Evolutionary conservation across 495 filamentous ascomycete genomes (phyloP).

Genomic region (Xylaria curta): DNA sequence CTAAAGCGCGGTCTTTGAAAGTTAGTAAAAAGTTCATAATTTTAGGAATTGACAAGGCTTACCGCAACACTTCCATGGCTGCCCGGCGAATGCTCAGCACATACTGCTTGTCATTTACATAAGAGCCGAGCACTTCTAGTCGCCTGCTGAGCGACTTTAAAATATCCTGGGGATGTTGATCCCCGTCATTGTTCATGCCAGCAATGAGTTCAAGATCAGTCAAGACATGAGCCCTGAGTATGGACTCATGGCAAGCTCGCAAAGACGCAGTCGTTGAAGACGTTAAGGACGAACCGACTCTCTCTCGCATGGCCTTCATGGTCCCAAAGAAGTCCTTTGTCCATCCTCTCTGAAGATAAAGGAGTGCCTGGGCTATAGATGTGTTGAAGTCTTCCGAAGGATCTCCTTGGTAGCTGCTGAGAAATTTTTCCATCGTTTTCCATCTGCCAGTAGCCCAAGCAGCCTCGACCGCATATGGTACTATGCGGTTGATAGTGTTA

Average conservation of each 20-base stretch:
- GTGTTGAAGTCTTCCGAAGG: conserved; percentile 80
- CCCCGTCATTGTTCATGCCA: conserved; percentile 47
- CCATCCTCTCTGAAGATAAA: conserved; percentile 65
- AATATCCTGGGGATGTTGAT: conserved; percentile 52
- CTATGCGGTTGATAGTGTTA: conserved; percentile 60
- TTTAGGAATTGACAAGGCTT: conserved; percentile 36
- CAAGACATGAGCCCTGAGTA: conserved; percentile 85
- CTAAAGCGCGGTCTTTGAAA: conserved; percentile 53
- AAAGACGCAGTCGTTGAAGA: conserved; percentile 77
- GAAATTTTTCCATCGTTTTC: conserved; percentile 74
- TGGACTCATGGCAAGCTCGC: conserved; percentile 76
- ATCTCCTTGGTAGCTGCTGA: conserved; percentile 56
- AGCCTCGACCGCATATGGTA: conserved; percentile 86
- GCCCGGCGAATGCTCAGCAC: conserved; percentile 86
- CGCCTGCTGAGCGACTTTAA: conserved; percentile 71
- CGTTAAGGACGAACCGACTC: conserved; percentile 74
- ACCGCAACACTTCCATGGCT: conserved; percentile 77
- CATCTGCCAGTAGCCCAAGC: conserved; percentile 88
- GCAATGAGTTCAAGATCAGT: conserved; percentile 85
- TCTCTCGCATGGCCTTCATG: conserved; percentile 69
- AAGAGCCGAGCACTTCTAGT: conserved; percentile 83
- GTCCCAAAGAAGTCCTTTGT: conserved; percentile 60
- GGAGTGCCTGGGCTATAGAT: conserved; percentile 74
- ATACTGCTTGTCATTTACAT: conserved; percentile 90
- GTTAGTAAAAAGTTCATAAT: conserved; percentile 41